A percentile compares a stretch with the other conserved stretches of the same genome.
phyloP scores from a whole-genome alignment of 495 filamentous ascomycete species.

The Articulospora tetracladia region DNA sequence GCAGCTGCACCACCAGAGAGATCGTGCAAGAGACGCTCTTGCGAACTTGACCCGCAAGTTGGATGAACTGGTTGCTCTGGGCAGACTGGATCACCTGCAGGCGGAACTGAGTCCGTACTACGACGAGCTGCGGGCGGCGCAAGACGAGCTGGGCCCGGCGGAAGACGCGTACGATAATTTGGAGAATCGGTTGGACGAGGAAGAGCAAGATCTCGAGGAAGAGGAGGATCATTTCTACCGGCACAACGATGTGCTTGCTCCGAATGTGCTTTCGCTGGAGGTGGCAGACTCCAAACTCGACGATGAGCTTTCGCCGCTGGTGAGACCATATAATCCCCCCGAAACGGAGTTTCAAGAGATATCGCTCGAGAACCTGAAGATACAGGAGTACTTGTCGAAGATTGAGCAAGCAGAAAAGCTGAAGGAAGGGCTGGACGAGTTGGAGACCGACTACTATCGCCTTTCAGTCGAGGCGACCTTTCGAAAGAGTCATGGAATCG shows the following conservation, averaged over 20 bases:
- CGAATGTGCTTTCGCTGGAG: not conserved
- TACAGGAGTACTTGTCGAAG: constrained; percentile 14
- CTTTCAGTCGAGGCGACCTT: constrained; percentile 10
- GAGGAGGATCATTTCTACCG: constrained; percentile 22
- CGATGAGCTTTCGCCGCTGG: constrained; percentile 6
- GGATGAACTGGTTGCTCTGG: constrained; percentile 7
- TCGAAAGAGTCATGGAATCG: constrained; percentile 6
- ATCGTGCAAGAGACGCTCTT: constrained; percentile 2
- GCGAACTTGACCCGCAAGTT: constrained; percentile 9
- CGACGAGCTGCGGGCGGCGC: constrained; percentile 7
- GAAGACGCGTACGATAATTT: constrained; percentile 19
- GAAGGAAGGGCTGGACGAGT: constrained; percentile 11
- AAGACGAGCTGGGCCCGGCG: constrained; percentile 17
- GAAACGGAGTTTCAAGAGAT: constrained; percentile 5
- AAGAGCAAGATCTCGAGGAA: constrained; percentile 20
- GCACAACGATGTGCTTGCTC: not conserved
- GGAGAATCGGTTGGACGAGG: constrained; percentile 13
- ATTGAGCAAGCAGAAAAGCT: constrained; percentile 11
- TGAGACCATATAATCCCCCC: constrained; percentile 5
- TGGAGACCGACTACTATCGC: constrained; percentile 19
- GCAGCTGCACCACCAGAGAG: constrained; percentile 3
- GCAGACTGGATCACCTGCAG: constrained; percentile 1
- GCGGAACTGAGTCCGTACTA: constrained; percentile 6
- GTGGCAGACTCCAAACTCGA: constrained; percentile 7
- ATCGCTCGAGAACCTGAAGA: constrained; percentile 2